Evolutionary conservation across 202 grass and related monocot species (phyloP).

Genomic region (Setaria viridis): DNA sequence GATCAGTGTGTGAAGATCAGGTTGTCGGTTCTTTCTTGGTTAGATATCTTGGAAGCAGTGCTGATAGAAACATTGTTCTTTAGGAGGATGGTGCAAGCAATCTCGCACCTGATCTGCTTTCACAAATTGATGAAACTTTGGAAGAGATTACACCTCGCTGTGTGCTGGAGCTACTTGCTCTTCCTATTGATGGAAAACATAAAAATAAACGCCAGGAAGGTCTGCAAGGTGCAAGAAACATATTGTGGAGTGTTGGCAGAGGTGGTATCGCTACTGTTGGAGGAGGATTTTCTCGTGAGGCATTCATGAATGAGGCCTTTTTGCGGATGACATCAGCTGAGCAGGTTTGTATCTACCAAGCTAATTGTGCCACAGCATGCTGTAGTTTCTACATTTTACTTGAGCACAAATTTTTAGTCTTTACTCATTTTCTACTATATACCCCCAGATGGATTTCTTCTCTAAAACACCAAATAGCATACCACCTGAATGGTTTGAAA

Average conservation of each 20-base stretch:
- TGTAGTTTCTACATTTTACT: conserved; percentile 13
- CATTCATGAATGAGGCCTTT: conserved; percentile 89
- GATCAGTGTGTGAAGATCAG: background rate
- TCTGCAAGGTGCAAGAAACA: conserved; percentile 69
- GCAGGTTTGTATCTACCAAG: conserved; percentile 62
- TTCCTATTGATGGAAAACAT: conserved; percentile 72
- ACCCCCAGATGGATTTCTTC: conserved; percentile 81
- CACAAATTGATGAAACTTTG: conserved; percentile 90
- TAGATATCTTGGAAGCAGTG: conserved; percentile 28
- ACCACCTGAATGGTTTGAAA: conserved; percentile 87
- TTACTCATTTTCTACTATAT: conserved; percentile 43
- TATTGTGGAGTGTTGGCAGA: conserved; percentile 84
- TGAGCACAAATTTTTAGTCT: background rate
- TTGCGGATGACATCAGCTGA: conserved; percentile 83
- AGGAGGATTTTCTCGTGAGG: conserved; percentile 91
- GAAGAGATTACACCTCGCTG: conserved; percentile 91
- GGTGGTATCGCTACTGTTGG: conserved; percentile 83
- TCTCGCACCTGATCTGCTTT: conserved; percentile 76
- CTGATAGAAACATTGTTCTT: conserved; percentile 33
- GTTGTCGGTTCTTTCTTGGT: conserved; percentile 31
- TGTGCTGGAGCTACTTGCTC: conserved; percentile 86
- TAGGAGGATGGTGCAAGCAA: conserved; percentile 97
- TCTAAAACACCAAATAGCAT: conserved; percentile 90
- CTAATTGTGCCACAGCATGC: conserved; percentile 22
- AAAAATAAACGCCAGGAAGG: conserved; percentile 79